Percentiles rank a stretch among this genome's conserved stretches.
phyloP scores from a whole-genome alignment of 306 rosid genomes.

The Nissolia schottii region DNA sequence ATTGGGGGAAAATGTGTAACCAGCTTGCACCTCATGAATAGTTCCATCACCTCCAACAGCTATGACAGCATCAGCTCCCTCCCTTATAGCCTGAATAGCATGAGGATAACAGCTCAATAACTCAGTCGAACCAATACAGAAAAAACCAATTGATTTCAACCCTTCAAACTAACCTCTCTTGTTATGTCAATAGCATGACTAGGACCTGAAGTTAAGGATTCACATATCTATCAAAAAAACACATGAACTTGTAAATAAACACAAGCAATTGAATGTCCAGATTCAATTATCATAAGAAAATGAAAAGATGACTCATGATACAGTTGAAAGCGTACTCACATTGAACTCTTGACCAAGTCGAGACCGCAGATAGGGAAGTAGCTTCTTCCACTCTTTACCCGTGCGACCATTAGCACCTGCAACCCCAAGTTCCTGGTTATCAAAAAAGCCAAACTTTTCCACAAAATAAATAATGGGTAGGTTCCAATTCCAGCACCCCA shows the following conservation, averaged over 20 bases:
- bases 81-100: constrained; percentile 69
- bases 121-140: background rate
- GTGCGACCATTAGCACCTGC: constrained; percentile 96
- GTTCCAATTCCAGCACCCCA: background rate
- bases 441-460: constrained; percentile 3
- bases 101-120: constrained; percentile 1
- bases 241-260: background rate
- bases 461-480: background rate
- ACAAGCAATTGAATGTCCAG: constrained; percentile 20
- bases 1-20: background rate
- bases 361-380: constrained; percentile 76
- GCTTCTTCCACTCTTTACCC: constrained; percentile 83
- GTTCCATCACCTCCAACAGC: constrained; percentile 99
- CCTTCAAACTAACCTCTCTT: constrained; percentile 63
- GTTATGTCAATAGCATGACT: constrained; percentile 92
- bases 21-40: constrained; percentile 75
- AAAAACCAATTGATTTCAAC: constrained; percentile 6
- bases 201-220: constrained; percentile 89
- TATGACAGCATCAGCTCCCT: constrained; percentile 88
- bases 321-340: constrained; percentile 41
- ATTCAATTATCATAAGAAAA: background rate
- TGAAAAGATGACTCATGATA: background rate
- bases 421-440: constrained; percentile 14
- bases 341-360: constrained; percentile 75
- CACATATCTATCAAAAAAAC: constrained; percentile 59